Conservation (phyloP, 306 rosid species). For the Rosa lucieae region DNA sequence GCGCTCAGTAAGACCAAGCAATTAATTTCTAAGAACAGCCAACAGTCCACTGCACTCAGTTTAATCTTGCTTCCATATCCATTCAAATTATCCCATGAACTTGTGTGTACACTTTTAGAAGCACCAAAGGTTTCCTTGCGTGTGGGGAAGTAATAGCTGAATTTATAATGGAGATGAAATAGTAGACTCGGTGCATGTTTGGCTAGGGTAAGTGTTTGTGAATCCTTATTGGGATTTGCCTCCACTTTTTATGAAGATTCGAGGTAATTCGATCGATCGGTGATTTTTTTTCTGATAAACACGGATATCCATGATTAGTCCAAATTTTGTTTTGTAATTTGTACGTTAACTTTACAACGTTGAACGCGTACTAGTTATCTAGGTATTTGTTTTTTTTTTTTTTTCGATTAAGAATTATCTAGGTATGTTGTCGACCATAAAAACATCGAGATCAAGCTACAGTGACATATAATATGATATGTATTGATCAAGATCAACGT, state of each 20-base stretch:
- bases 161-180: not conserved
- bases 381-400: too few relatives aligned
- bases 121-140: conserved; percentile 7
- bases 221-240: conserved; percentile 12
- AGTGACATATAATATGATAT: too few relatives aligned
- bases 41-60: not conserved
- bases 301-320: not conserved
- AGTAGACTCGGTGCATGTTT: not conserved
- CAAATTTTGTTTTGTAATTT: not conserved
- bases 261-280: not conserved
- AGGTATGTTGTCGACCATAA: too few relatives aligned
- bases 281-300: too few relatives aligned
- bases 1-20: not conserved
- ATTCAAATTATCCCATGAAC: not conserved
- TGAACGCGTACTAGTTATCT: too few relatives aligned
- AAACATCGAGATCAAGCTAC: too few relatives aligned
- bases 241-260: conserved; percentile 27
- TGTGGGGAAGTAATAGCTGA: not conserved
- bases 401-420: too few relatives aligned
- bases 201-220: too few relatives aligned
- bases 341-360: not conserved
- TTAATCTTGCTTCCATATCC: not conserved
- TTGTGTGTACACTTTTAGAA: not conserved
- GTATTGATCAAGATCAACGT: too few relatives aligned
- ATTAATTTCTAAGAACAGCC: not conserved